Evolutionary conservation across 1,284 basidiomycete species (phyloP).

Genomic region (Ganoderma lingzhi): DNA sequence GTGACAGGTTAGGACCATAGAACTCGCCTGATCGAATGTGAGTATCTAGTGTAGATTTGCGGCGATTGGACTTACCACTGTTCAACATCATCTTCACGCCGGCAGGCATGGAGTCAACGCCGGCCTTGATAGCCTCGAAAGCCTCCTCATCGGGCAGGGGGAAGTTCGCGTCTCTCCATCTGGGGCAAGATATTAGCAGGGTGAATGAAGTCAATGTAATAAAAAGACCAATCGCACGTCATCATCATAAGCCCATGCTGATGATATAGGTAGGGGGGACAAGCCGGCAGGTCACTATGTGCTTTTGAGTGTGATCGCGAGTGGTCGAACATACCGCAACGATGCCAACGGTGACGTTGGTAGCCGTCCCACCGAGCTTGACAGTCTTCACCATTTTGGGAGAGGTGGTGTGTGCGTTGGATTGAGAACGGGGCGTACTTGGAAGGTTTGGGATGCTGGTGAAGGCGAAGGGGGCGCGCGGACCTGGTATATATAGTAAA

Average conservation of each 20-base stretch:
- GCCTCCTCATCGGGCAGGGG: constrained; percentile 60
- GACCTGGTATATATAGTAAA: neutral
- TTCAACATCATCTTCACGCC: constrained; percentile 58
- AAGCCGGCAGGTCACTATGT: neutral
- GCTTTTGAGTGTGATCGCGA: neutral
- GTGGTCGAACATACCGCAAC: constrained; percentile 7
- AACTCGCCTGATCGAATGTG: constrained; percentile 46
- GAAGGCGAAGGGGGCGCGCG: neutral
- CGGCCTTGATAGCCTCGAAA: constrained; percentile 71
- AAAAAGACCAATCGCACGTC: constrained; percentile 44
- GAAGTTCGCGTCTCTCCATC: constrained; percentile 41
- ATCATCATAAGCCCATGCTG: constrained; percentile 59
- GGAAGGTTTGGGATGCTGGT: neutral
- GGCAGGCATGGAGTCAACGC: constrained; percentile 58
- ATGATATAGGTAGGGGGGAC: neutral
- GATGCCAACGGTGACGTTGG: constrained; percentile 14
- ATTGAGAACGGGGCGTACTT: neutral
- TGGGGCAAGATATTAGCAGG: constrained; percentile 21
- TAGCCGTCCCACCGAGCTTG: constrained; percentile 13
- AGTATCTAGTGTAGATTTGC: neutral
- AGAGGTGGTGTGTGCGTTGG: constrained; percentile 1
- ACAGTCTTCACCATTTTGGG: constrained; percentile 5
- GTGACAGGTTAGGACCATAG: constrained; percentile 47
- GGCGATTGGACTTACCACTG: constrained; percentile 45
- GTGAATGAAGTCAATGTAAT: too few species aligned